Evolutionary conservation across 345 rosid species (phyloP).

Genomic region (Linum tenue): DNA sequence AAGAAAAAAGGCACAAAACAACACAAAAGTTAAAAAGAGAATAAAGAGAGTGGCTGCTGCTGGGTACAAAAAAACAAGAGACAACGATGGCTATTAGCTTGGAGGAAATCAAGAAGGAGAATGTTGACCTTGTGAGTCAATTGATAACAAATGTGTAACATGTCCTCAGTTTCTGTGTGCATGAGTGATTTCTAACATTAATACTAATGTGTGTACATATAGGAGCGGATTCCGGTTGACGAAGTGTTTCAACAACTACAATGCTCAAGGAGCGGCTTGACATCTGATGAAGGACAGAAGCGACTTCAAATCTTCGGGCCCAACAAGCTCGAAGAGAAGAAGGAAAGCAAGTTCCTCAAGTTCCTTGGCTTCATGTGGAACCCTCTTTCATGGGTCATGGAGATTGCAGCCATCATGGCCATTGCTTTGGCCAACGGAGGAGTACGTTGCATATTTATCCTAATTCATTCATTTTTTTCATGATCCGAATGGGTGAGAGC

Average conservation of each 20-base stretch:
- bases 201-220: background rate
- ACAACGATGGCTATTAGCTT: background rate
- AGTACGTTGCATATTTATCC: slow-evolving; percentile 20
- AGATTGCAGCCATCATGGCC: slow-evolving; percentile 83
- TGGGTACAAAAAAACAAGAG: background rate
- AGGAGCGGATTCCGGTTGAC: slow-evolving; percentile 76
- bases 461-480: no score
- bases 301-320: slow-evolving; percentile 73
- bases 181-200: background rate
- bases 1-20: background rate
- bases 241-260: slow-evolving; percentile 81
- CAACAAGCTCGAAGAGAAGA: slow-evolving; percentile 93
- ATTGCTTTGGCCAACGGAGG: slow-evolving; percentile 75
- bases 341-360: slow-evolving; percentile 58
- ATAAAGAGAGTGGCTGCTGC: background rate
- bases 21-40: background rate
- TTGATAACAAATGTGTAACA: background rate
- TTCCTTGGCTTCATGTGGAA: slow-evolving; percentile 94
- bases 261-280: slow-evolving; percentile 70
- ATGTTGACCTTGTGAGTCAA: slow-evolving; percentile 19
- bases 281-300: slow-evolving; percentile 62
- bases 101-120: slow-evolving; percentile 22
- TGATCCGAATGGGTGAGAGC: no score
- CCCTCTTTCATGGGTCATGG: slow-evolving; percentile 94
- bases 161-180: background rate